A percentile compares a stretch with the other conserved stretches of the same genome.
Conservation (phyloP, 305 asterid species). For the Fraxinus nigra region DNA sequence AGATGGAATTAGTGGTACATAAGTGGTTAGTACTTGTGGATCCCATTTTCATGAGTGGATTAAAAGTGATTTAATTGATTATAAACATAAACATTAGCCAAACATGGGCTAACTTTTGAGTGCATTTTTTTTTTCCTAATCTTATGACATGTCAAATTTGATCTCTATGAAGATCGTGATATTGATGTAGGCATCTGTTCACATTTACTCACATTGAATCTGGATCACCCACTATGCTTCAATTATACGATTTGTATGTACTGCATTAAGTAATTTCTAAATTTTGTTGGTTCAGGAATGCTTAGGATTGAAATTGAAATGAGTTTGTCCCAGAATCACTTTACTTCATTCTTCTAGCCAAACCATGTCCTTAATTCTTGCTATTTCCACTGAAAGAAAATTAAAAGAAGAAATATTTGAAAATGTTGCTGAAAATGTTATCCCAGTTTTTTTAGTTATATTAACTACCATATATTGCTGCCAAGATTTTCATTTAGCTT, state of each 20-base stretch:
- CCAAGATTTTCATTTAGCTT: background rate
- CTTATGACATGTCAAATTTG: background rate
- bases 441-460: background rate
- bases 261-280: no score
- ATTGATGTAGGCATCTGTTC: background rate
- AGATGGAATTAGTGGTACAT: background rate
- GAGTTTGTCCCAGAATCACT: background rate
- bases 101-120: background rate
- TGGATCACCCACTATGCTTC: background rate
- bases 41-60: background rate
- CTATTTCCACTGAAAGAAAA: background rate
- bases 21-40: background rate
- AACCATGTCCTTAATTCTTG: no score
- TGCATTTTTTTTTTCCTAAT: background rate
- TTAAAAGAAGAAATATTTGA: background rate
- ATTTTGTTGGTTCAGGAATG: background rate
- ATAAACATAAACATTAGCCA: background rate
- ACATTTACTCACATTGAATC: background rate
- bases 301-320: background rate
- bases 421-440: background rate
- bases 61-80: background rate
- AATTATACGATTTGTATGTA: background rate
- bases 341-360: no score
- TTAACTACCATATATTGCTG: no score
- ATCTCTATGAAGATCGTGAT: background rate